phyloP scores from a whole-genome alignment of 1,284 basidiomycete genomes.

The Ceratobasidium sp. region DNA sequence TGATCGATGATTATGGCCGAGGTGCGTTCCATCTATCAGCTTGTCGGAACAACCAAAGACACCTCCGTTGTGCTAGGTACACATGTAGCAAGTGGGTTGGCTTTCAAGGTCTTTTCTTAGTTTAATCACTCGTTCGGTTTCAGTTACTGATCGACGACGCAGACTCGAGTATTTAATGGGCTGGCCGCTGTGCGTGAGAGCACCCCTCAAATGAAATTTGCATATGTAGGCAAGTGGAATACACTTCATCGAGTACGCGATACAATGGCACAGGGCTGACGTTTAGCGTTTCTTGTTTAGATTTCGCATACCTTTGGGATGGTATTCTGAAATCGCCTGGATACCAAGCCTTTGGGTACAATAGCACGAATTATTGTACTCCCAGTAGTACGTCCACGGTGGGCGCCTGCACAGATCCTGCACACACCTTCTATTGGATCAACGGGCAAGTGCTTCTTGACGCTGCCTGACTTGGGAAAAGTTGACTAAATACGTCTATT shows the following conservation, averaged over 20 bases:
- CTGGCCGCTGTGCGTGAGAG: background rate
- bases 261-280: background rate
- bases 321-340: constrained; percentile 20
- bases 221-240: constrained; percentile 7
- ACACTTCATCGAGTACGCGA: background rate
- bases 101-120: constrained; percentile 11
- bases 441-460: background rate
- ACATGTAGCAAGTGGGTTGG: constrained; percentile 23
- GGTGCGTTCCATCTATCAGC: background rate
- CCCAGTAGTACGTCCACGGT: constrained; percentile 21
- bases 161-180: constrained; percentile 31
- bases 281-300: background rate
- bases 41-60: background rate
- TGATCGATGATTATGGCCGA: constrained; percentile 33
- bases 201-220: background rate
- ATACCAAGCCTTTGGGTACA: constrained; percentile 30
- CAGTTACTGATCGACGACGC: no score
- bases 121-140: background rate
- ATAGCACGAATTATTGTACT: constrained; percentile 14
- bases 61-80: background rate
- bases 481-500: background rate
- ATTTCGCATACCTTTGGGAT: constrained; percentile 37
- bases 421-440: constrained; percentile 40
- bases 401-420: constrained; percentile 24
- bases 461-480: background rate